These are phyloP conservation scores for Penicillium sp. DNA, from an alignment of 2,329 filamentous ascomycete genomes.

Conservation along the genomic window DNA sequence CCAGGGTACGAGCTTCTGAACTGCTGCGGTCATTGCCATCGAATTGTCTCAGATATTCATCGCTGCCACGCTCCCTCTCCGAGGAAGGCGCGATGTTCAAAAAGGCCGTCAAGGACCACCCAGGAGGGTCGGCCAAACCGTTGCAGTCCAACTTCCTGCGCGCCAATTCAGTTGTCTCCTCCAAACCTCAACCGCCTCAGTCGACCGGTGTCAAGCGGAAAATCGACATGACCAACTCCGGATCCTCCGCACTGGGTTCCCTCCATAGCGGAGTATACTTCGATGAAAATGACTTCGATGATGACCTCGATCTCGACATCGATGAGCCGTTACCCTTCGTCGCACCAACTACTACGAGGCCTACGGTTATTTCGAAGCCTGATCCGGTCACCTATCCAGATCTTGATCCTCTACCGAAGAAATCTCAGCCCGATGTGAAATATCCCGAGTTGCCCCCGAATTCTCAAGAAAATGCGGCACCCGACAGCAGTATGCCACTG, in stretches of 20 bases:
- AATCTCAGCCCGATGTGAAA: constrained; percentile 30
- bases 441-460: constrained; percentile 42
- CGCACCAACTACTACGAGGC: constrained; percentile 16
- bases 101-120: constrained; percentile 46
- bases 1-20: constrained; percentile 21
- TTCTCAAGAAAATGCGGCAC: constrained; percentile 34
- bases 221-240: constrained; percentile 37
- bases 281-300: constrained; percentile 82
- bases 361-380: constrained; percentile 3
- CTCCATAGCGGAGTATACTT: constrained; percentile 63
- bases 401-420: constrained; percentile 13
- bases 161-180: constrained; percentile 28
- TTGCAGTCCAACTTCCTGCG: constrained; percentile 37
- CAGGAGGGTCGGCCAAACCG: constrained; percentile 35
- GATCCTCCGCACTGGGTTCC: constrained; percentile 42
- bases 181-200: constrained; percentile 28
- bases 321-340: constrained; percentile 37
- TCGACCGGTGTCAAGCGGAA: constrained; percentile 44
- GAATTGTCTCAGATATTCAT: constrained; percentile 31
- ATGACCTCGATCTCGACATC: constrained; percentile 74
- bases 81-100: constrained; percentile 42
- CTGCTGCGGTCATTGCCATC: constrained; percentile 26
- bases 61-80: constrained; percentile 22
- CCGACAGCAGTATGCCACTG: constrained; percentile 61
- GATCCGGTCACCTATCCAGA: constrained; percentile 24